phyloP scores from a whole-genome alignment of 441 rosid species.

The Lepidium campestre region DNA sequence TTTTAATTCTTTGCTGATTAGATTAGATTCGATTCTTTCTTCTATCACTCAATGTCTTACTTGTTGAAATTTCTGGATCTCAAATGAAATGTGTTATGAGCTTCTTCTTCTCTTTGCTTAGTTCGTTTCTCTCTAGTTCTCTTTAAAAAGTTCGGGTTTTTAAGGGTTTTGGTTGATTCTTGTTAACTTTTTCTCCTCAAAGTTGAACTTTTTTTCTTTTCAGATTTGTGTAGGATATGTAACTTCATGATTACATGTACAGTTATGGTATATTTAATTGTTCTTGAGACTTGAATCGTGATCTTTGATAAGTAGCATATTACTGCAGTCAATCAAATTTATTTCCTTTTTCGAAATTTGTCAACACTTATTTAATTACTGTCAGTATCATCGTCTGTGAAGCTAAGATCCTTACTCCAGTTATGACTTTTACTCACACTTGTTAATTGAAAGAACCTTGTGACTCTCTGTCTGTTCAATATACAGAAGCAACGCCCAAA shows the following conservation, averaged over 20 bases:
- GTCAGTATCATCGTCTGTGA: constrained; percentile 7
- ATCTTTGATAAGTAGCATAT: not conserved
- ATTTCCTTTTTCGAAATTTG: not conserved
- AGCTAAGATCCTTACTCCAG: not conserved
- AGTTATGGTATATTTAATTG: no score
- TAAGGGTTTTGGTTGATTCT: not conserved
- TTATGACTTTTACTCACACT: not conserved
- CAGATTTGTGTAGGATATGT: not conserved
- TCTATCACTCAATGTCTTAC: not conserved
- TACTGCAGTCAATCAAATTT: not conserved
- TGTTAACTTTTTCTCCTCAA: not conserved
- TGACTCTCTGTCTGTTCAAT: not conserved
- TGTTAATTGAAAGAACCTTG: not conserved
- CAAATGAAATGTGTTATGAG: constrained; percentile 15
- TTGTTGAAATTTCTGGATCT: constrained; percentile 18
- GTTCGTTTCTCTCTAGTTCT: not conserved
- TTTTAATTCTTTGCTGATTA: not conserved
- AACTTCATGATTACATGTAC: no score
- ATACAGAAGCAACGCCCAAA: constrained; percentile 92
- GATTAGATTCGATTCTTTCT: not conserved
- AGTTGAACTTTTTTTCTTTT: not conserved
- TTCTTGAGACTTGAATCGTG: not conserved
- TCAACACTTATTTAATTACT: not conserved
- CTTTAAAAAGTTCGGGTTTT: not conserved
- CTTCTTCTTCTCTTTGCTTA: not conserved